Evolutionary conservation across 495 filamentous ascomycete species (phyloP), one percentile per base, ranked within the genome.

Genomic region (Penicillium canariense): DNA sequence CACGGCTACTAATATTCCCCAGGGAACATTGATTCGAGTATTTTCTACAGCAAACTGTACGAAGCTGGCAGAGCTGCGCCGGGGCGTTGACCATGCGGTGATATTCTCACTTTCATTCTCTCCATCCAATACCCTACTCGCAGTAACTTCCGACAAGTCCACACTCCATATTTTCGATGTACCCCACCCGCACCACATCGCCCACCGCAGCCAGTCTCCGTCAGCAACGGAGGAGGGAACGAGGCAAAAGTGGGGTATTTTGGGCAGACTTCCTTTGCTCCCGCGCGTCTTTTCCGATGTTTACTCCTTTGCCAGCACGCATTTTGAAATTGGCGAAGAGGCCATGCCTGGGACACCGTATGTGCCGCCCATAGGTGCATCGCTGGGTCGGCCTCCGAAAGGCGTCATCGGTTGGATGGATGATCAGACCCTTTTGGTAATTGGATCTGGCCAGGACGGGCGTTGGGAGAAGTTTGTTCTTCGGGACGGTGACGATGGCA

Each of bases 121-220:
- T 27, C 94, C 93, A 0, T 84, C 84, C 8, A 87, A 85, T 42
- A 81, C 78, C 32, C 75, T 88, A 58, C 78, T 97, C 12, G 94
- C 94, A 17, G 91, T 91, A 47, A 97, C 95, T n/a, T 96, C 91
- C 22, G 94, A 98, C 75, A 98, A 97, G 68, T 90, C 87, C 5
- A 98, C 91, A 3, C 72, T 98, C 15, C 94, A 98, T 70, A 83
- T 98, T 35, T 98, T 97, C 66, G 90, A 97, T 48, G 72, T 89
- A 17, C 83, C 82, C 6, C 69, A 75, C 48, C 66, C 68, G 47
- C 74, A 61, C 18, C 70, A 50, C 23, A 39, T 52, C 32, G 54
- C 59, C 20, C 66, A 66, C 51, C 77, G 67, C 46, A 67, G 63
- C 55, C 66, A 71, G 53, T 66, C 61, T 44, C 70, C 67, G 42